These are phyloP conservation scores for Syncephalastrum sp. DNA, from an alignment of 371 early-diverging fungal genomes.

Conservation along the genomic window DNA sequence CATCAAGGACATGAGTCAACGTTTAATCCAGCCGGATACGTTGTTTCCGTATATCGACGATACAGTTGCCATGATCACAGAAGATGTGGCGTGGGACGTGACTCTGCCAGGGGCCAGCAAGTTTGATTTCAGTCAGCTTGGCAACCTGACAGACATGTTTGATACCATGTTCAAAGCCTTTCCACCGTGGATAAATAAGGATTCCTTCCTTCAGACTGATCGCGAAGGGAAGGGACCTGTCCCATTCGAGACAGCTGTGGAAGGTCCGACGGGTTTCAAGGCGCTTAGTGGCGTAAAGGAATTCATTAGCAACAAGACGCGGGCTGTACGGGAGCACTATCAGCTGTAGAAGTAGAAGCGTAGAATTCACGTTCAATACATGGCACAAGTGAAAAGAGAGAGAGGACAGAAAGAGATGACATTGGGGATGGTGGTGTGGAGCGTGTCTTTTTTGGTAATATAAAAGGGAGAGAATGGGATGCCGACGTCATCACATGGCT, in stretches of 20 bases:
- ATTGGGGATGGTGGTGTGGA: too few relatives aligned
- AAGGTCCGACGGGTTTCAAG: constrained; percentile 16
- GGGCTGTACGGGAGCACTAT: too few relatives aligned
- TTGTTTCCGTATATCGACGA: constrained; percentile 24
- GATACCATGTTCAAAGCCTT: neutral
- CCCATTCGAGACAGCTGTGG: constrained; percentile 16
- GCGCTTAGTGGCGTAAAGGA: constrained; percentile 20
- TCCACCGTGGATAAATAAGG: neutral
- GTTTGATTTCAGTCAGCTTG: neutral
- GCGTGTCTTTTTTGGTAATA: too few relatives aligned
- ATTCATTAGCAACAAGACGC: constrained; percentile 7
- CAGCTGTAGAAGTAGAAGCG: too few relatives aligned
- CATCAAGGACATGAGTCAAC: constrained; percentile 7
- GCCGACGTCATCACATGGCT: neutral
- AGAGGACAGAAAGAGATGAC: too few relatives aligned
- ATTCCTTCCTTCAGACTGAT: neutral
- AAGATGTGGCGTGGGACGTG: constrained; percentile 42
- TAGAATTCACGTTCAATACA: too few relatives aligned
- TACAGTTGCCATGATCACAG: constrained; percentile 21
- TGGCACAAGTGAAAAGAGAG: too few relatives aligned
- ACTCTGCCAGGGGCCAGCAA: constrained; percentile 18
- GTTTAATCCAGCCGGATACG: constrained; percentile 20
- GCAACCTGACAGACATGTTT: neutral
- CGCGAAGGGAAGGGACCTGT: neutral
- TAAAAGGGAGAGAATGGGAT: too few relatives aligned